Base-by-base conservation (phyloP, 2,329 filamentous ascomycete species). In the Apiospora kogelbergensis region DNA sequence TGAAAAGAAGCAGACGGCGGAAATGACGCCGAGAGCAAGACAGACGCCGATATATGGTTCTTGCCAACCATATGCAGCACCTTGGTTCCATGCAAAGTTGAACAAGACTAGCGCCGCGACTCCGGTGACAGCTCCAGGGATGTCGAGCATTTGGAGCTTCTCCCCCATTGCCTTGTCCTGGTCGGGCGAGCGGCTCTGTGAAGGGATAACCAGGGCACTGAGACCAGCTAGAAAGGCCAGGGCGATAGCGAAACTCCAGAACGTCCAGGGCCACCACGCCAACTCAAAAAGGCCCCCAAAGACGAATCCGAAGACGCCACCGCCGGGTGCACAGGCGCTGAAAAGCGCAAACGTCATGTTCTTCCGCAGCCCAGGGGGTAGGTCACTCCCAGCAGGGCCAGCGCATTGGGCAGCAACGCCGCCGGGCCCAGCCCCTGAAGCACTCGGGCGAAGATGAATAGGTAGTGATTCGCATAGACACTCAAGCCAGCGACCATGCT, bases 21-120 rank as follows among this genome's bases (percentile, higher is more conserved):
- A 75, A 0, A 88, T 53, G 4, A 85, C 67, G 3, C 87, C 87
- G 17, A 89, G 67, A 67, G 89, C 83, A 6, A 90, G 80, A 2
- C 84, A 74, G 2, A 83, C 75, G 72, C 84, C 85, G 42, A 86
- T 81, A 72, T 88, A 87, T 0, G 84, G 78, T 33, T 80, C 76
- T 6, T 76, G 65, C 87, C 87, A 89, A 1, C 85, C 84, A 6
- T 83, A 84, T 1, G 85, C 79, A 0, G 84, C 83, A 0, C 84
- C 87, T 73, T 89, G 86, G 72, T 89, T 89, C 86, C 86, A 89
- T 1, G 86, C 85, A 67, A 89, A 83, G 74, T 89, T 89, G 75
- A 89, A 78, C 4, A 90, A 77, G 1, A 89, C 79, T 45, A 90
- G 78, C 1, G 81, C 84, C 0, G 80, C 78, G 30, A 89, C 81